These are phyloP conservation scores for Chamaecrista fasciculata DNA, from an alignment of 306 rosid genomes.

Conservation along the genomic window DNA sequence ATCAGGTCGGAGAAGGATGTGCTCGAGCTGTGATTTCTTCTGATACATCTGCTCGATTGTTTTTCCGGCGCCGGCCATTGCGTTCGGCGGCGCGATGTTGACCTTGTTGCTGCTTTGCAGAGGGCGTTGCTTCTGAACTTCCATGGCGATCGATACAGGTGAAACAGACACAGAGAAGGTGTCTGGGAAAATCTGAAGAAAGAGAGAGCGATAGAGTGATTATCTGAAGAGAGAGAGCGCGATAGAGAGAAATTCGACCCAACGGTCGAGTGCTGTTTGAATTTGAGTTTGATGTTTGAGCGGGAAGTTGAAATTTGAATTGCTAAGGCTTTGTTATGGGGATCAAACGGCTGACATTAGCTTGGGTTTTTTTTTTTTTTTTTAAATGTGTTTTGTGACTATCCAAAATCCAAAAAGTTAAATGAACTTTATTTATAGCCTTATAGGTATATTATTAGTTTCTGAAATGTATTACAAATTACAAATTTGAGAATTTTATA, in stretches of 20 bases:
- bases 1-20: conserved; percentile 91
- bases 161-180: conserved; percentile 31
- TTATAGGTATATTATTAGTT: too few relatives aligned
- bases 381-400: too few relatives aligned
- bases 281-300: conserved; percentile 27
- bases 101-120: conserved; percentile 60
- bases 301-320: conserved; percentile 35
- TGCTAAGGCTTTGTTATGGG: background rate
- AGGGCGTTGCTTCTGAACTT: conserved; percentile 56
- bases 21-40: conserved; percentile 91
- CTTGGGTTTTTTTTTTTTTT: too few relatives aligned
- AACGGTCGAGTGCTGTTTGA: conserved; percentile 44
- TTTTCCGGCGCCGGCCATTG: conserved; percentile 21
- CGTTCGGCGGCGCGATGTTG: conserved; percentile 45
- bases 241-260: background rate
- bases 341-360: conserved; percentile 12
- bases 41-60: conserved; percentile 91
- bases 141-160: conserved; percentile 41
- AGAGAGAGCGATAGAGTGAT: conserved; percentile 1
- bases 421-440: too few relatives aligned
- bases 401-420: too few relatives aligned
- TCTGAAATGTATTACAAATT: too few relatives aligned
- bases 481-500: too few relatives aligned
- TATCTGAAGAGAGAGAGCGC: too few relatives aligned
- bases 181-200: conserved; percentile 19